Evolutionary conservation across 2,329 filamentous ascomycete genomes (phyloP).

Genomic region (Trichoderma atrobrunneum): DNA sequence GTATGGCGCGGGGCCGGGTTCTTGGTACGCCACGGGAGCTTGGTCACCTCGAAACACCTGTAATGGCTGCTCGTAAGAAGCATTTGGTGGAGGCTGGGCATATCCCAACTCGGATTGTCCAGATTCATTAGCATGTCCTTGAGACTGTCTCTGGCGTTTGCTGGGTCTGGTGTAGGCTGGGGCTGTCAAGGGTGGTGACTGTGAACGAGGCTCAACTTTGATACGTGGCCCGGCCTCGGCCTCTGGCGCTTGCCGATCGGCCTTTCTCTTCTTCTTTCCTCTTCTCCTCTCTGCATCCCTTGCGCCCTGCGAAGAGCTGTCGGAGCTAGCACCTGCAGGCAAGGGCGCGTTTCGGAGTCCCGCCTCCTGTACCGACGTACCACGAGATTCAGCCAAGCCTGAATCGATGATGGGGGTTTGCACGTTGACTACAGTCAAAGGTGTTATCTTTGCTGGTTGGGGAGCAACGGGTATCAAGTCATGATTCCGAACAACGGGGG

Average conservation of each 20-base stretch:
- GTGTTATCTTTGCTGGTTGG: slow-evolving; percentile 68
- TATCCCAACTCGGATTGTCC: slow-evolving; percentile 41
- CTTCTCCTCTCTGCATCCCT: slow-evolving; percentile 48
- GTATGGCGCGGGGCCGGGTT: slow-evolving; percentile 24
- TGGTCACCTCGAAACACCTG: slow-evolving; percentile 31
- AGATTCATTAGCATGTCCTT: slow-evolving; percentile 37
- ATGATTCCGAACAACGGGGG: slow-evolving; percentile 69
- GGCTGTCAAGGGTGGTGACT: slow-evolving; percentile 57
- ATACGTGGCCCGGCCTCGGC: slow-evolving; percentile 52
- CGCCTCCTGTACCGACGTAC: slow-evolving; percentile 49
- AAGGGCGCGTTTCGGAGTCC: slow-evolving; percentile 51
- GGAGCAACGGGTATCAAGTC: slow-evolving; percentile 72
- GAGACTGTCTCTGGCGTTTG: slow-evolving; percentile 54
- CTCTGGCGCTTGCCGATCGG: slow-evolving; percentile 48
- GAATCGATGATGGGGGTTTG: slow-evolving; percentile 19
- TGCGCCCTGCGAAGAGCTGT: slow-evolving; percentile 57
- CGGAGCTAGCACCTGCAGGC: slow-evolving; percentile 52
- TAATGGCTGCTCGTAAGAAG: slow-evolving; percentile 34
- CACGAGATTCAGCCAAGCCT: slow-evolving; percentile 17
- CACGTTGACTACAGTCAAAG: slow-evolving; percentile 49
- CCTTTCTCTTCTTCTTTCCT: slow-evolving; percentile 53
- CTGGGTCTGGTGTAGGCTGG: slow-evolving; percentile 52
- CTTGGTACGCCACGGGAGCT: slow-evolving; percentile 36
- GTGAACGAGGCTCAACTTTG: slow-evolving; percentile 63
- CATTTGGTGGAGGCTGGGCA: slow-evolving; percentile 37